A percentile compares a stretch with the other conserved stretches of the same genome.
Evolutionary conservation across 148 eudicot genomes (phyloP).

Genomic region (Camellia lanceoleosa): DNA sequence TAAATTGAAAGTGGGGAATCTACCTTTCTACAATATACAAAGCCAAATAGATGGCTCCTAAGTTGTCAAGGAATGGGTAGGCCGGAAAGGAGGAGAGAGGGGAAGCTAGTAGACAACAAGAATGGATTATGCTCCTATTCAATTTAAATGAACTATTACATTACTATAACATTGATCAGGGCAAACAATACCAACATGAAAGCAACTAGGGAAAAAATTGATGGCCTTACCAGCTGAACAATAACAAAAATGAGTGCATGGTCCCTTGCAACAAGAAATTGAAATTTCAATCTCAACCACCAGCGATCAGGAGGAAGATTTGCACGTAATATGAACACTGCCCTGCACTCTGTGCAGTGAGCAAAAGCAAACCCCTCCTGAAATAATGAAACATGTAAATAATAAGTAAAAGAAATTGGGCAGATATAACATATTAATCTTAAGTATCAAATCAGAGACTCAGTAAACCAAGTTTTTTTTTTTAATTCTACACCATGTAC

Average conservation of each 20-base stretch:
- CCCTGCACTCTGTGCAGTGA: constrained; percentile 99
- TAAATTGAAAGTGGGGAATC: not conserved
- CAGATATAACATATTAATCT: not conserved
- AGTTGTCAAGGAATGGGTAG: not conserved
- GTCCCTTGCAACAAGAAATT: constrained; percentile 96
- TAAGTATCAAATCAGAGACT: not conserved
- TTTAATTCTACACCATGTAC: not conserved
- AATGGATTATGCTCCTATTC: not conserved
- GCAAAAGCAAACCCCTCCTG: constrained; percentile 99
- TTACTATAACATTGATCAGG: not conserved
- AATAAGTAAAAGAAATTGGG: not conserved
- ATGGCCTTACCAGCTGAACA: constrained; percentile 80
- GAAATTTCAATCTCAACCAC: constrained; percentile 98
- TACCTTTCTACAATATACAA: constrained; percentile 8
- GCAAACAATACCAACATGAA: not conserved
- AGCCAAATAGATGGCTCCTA: not conserved
- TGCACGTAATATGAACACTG: constrained; percentile 80
- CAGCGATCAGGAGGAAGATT: constrained; percentile 96
- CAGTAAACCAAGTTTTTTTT: not conserved
- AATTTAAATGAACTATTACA: not conserved
- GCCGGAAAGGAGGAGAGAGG: not conserved
- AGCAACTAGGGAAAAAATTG: not conserved
- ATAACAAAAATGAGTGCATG: constrained; percentile 80
- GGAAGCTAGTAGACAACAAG: not conserved
- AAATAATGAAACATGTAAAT: not conserved